Evolutionary conservation across 352 stramenopile species (phyloP), one percentile per base, ranked within the genome.

Genomic region (Pythium aristosporum): DNA sequence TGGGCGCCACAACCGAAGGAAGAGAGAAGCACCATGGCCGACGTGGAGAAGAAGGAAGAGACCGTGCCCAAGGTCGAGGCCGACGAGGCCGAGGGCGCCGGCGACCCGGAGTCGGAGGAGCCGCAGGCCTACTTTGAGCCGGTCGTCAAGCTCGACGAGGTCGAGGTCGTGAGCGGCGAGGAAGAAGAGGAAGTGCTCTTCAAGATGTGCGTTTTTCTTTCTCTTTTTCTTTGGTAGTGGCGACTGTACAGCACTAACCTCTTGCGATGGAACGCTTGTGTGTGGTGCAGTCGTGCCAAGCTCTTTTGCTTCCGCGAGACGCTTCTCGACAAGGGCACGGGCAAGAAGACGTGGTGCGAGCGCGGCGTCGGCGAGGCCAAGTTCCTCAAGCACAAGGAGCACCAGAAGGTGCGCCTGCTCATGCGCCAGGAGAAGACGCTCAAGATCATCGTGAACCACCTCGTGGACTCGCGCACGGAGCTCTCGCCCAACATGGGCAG

Each of bases 371-470:
- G 97, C 46, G 94, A 99, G 56, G 89, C 97, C 54, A 96, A 96
- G 58, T 98, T 99, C 77, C 86, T 99, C 61, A 97, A 98, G 79
- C 96, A 99, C 88, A 96, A 95, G 76, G 92, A 98, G 68, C 77
- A 88, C 72, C 80, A 91, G 63, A 96, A 96, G 73, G 87, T 99
- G 64, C 91, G 97, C 67, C 79, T 98, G 57, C 83, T 99, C 28
- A 99, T 99, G 97, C 89, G 96, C 61, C 96, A 99, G 77, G 97
- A 99, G 76, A 99, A 99, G 79, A 99, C 96, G 32, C 98, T 98
- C 91, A 99, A 99, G 82, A 94, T 99, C 67, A 95, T 99, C 78
- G 84, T 93, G 57, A 99, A 99, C 78, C 96, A 99, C 82, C 82
- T 98, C 39, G 77, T 98, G 13, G 96, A 99, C 82, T 96, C 96